Percentiles rank a stretch among this genome's conserved stretches.
phyloP scores from a whole-genome alignment of 352 stramenopile species.

The Phytophthora citrophthora region DNA sequence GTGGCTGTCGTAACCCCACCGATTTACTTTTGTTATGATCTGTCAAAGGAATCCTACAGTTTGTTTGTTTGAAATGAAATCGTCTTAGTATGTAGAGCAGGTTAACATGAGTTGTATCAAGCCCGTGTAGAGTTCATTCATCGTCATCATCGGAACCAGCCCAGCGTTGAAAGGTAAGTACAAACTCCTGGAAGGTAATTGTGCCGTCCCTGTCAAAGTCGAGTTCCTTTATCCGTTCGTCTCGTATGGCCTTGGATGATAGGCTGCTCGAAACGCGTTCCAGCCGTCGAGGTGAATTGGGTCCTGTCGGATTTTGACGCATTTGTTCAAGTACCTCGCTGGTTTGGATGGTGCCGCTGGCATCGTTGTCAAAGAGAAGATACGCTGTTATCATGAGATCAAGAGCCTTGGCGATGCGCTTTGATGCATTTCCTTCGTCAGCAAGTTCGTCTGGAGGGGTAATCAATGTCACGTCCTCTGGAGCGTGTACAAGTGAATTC shows the following conservation, averaged over 20 bases:
- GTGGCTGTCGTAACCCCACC: slow-evolving; percentile 24
- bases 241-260: slow-evolving; percentile 63
- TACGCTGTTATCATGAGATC: slow-evolving; percentile 89
- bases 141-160: slow-evolving; percentile 62
- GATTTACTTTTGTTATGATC: slow-evolving; percentile 23
- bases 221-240: slow-evolving; percentile 88
- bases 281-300: slow-evolving; percentile 37
- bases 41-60: slow-evolving; percentile 1
- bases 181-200: slow-evolving; percentile 91
- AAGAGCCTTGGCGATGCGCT: slow-evolving; percentile 70
- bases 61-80: slow-evolving; percentile 4
- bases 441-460: slow-evolving; percentile 28
- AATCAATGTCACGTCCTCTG: slow-evolving; percentile 44
- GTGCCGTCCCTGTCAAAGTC: slow-evolving; percentile 88
- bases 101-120: neutral
- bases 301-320: slow-evolving; percentile 52
- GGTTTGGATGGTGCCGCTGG: slow-evolving; percentile 82
- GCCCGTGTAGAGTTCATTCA: slow-evolving; percentile 7
- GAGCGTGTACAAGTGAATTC: slow-evolving; percentile 34
- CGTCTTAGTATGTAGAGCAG: slow-evolving; percentile 6
- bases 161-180: slow-evolving; percentile 90
- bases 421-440: slow-evolving; percentile 43
- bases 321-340: slow-evolving; percentile 74
- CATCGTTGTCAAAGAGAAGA: slow-evolving; percentile 85
- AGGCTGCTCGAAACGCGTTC: slow-evolving; percentile 63